Evolutionary conservation across 345 rosid genomes (phyloP).

Genomic region (Rhodamnia argentea): DNA sequence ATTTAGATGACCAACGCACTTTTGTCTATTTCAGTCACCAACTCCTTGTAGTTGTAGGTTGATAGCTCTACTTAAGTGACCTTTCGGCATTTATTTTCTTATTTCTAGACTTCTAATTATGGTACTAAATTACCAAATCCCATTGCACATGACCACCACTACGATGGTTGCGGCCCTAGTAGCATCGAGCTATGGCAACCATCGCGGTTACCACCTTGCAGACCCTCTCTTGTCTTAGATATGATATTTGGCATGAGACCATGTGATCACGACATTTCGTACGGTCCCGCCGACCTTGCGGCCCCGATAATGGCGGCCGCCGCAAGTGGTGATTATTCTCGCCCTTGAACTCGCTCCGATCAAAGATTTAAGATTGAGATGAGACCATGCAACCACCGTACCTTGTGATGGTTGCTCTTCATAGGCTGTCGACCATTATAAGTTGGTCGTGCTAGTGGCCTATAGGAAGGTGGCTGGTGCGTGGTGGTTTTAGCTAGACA

Average conservation of each 20-base stretch:
- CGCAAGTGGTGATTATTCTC: too few species aligned
- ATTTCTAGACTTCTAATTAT: neutral
- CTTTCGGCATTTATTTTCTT: neutral
- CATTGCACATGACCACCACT: neutral
- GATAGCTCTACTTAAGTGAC: neutral
- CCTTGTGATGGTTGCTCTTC: neutral
- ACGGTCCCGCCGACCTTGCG: rapidly evolving
- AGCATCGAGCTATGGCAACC: neutral
- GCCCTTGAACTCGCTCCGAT: neutral
- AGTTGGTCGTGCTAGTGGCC: neutral
- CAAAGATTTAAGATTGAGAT: neutral
- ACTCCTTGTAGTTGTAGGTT: neutral
- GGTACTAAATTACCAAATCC: neutral
- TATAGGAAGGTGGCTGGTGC: rapidly evolving
- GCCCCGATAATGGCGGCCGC: neutral
- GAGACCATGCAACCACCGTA: neutral
- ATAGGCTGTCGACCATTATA: neutral
- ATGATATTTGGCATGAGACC: neutral
- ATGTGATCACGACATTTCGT: neutral
- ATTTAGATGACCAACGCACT: too few species aligned
- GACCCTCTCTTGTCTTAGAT: neutral
- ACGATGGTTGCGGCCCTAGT: neutral
- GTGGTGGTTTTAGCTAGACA: neutral
- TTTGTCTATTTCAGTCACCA: neutral
- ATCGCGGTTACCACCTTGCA: neutral